Evolutionary conservation across 2,329 filamentous ascomycete genomes (phyloP), one percentile per base, ranked within the genome.

Genomic region (Cryphonectria carpinicola): DNA sequence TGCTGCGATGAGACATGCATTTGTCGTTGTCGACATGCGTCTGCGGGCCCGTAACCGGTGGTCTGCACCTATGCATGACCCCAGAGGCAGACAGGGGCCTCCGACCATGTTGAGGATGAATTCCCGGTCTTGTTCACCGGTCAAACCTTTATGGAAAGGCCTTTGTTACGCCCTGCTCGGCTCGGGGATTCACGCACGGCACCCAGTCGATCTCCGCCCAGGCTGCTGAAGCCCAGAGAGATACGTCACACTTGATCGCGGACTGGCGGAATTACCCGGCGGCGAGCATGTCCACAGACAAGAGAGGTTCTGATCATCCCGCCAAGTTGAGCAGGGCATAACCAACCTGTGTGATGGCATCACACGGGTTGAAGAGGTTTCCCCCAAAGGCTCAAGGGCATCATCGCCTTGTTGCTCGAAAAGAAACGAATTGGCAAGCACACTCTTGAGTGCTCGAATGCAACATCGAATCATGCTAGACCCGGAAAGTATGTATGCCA

Each of bases 401-500:
- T 58, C 54, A 58, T 58, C 54, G 25, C 28, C 28, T 17, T 58
- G 25, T 28, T 28, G 28, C 13, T 58, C 54, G 14, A 2, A 19
- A 28, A 58, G 14, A 58, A 58, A 17, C 54, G 14, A 58, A 58
- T 35, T 58, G 54, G 54, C 25, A 35, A 58, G 54, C 25, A 35
- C 54, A 19, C 54, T 5, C n/a, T 49, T n/a, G 54, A 11, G 54
- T 35, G 25, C 14, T 58, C 54, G 14, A 58, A 58, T 58, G 54
- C 54, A 58, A 58, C 54, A 35, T 32, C 28, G 28, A 32, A 35
- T 32, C 14, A 58, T 58, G 25, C 25, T 58, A 32, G 54, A 28
- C 28, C 14, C 54, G 54, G 54, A 58, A 58, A 35, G 58, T 61
- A 58, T 58, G 58, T 61, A 61, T 39, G 58, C 58, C 58, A 61